Base-by-base conservation (phyloP, 768 basidiomycete genomes). In the Auricularia auricula-judae region DNA sequence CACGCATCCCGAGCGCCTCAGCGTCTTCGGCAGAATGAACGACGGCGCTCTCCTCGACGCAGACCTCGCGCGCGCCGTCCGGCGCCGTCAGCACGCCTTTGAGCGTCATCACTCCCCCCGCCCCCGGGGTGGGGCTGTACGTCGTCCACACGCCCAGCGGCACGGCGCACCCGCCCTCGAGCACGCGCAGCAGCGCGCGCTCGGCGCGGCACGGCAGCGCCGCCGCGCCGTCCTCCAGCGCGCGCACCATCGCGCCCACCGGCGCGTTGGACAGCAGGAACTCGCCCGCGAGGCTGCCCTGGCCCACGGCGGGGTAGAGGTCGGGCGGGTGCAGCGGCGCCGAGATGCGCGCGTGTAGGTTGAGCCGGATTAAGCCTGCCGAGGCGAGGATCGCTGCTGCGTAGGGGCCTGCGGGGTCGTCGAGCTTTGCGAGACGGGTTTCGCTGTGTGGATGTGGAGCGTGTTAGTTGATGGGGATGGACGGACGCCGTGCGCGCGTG, bases 111-210 rank as follows among this genome's bases (percentile, higher is more conserved):
- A 51, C 5, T 18, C 5, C 8, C 47, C 11, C 21, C 47, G 18
- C 11, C 47, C 4, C 47, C n/a, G n/a, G n/a, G n/a, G n/a, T n/a
- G n/a, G n/a, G n/a, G n/a, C n/a, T n/a, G n/a, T n/a, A n/a, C n/a
- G n/a, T n/a, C 35, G 84, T 86, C 62, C 80, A 77, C 35, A 92
- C 87, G 3, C 95, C 96, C 16, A 99, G 94, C 2, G 96, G 96
- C 0, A 99, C 95, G 66, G 91, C 94, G 76, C 97, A 99, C 34
- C 97, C 97, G 35, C 97, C 97, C 75, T 98, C 97, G 63, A 98
- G 79, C 33, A 88, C 86, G 21, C 88, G 80, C 67, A 98, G 78
- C 74, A 90, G 88, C 1, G 88, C 90, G 14, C 97, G 84, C 75
- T 99, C 97, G 1, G 93, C 93, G 33, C 81, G 76, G 70, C 88